Evolutionary conservation across 495 filamentous ascomycete species (phyloP), one percentile per base, ranked within the genome.

Genomic region (Acidomyces sp.): DNA sequence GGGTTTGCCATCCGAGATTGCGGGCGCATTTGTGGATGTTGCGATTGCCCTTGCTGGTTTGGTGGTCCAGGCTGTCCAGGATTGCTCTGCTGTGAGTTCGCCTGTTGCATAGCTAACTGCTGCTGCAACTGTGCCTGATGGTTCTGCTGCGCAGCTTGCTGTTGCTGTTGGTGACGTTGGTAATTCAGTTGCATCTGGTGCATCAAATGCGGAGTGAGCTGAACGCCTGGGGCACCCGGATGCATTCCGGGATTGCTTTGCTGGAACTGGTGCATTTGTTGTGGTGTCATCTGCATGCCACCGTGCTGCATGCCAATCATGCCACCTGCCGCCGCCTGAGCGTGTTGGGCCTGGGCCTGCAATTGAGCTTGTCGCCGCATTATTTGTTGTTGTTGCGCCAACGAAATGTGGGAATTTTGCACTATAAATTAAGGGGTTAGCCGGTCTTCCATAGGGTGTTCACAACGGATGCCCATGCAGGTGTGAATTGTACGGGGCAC

Each of bases 121-220:
- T 63, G 61, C 11, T 51, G 51, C 16, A 25, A 20, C 26, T 38
- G 40, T 24, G 45, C 43, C 11, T 48, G 44, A 7, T 52, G 48
- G 25, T 46, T 27, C 20, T 51, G 37, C 13, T 44, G 36, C 1
- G 21, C 30, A 22, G 23, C 27, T 20, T 51, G 53, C n/a, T 48
- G 34, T 13, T 39, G 46, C 38, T 55, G 51, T n/a, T 39, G 16
- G 10, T 23, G 20, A 22, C 48, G 44, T 20, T 40, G 34, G 3
- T 57, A 58, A 60, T 58, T 57, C 20, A 61, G 50, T 36, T 58
- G 51, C 13, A 63, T 59, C 7, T 55, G 43, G 12, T 34, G 31
- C 20, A 34, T 28, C 70, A 17, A 35, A 41, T 46, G 52, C 43
- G 22, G 52, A 36, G 40, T 40, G 37, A 46, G 54, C 37, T 36